Evolutionary conservation across 805 yeast species (phyloP), one percentile per base, ranked within the genome.

Genomic region (Cyberlindnera xylosilytica): DNA sequence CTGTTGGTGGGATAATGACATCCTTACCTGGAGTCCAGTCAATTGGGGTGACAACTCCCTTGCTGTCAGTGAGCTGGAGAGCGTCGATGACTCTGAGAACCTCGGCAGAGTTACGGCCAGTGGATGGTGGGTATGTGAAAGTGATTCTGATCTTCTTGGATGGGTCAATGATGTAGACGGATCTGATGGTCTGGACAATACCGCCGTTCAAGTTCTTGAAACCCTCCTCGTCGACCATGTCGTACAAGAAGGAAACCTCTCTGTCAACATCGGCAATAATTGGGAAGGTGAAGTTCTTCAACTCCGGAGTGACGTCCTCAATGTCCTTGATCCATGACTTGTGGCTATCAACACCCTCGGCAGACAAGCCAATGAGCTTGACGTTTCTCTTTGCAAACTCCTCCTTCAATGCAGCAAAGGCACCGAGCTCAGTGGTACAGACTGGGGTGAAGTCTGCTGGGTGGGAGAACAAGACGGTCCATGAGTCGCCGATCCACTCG

Each of bases 361-460:
- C 91, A 42, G 95, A 85, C 55, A 89, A 73, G 50, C 97, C 97
- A 66, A 89, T 84, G 66, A 89, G 76, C 73, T 89, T 88, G 63
- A 83, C 86, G 61, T 79, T 79, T 74, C 97, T 81, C 68, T 83
- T 73, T 61, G 82, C 80, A 59, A 89, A 89, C 66, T 89, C 96
- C 42, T 89, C 87, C 72, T 87, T 86, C 68, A 88, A 78, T 57
- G 81, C 77, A 51, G 96, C 89, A 59, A 89, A 90, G 17, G 96
- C 96, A 54, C 97, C 96, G 61, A 89, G 76, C 72, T 89, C 97
- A 44, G 97, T 89, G 60, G 97, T 90, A 69, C 97, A 89, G 42
- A 89, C 96, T 36, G 97, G 97, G 16, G 97, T 89, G 75, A 87
- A 90, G 66, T 89, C 97, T 42, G 89, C 96, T 49, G 97, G 97